Evolutionary conservation across 495 filamentous ascomycete species (phyloP).

Genomic region (Penicillium arizonense): DNA sequence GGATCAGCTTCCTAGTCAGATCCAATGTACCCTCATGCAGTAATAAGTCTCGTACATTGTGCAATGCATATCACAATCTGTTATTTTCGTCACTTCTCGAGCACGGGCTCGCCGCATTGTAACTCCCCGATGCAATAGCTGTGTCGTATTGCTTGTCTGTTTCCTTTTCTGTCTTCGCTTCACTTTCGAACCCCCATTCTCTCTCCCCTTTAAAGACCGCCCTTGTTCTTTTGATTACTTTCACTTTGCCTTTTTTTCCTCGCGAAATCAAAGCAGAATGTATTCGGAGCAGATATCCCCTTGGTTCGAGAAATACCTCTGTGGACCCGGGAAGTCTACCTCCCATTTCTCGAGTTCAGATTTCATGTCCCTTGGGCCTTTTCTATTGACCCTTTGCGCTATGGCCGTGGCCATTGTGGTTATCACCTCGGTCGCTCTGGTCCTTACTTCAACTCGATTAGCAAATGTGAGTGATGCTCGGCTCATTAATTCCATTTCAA

Average conservation of each 20-base stretch:
- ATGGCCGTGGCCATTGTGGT: background rate
- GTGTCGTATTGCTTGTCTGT: background rate
- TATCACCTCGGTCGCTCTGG: slow-evolving; percentile 3
- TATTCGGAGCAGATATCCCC: too few relatives aligned
- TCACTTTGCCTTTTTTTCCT: too few relatives aligned
- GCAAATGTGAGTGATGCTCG: slow-evolving; percentile 15
- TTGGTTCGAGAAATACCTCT: too few relatives aligned
- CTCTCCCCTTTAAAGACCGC: too few relatives aligned
- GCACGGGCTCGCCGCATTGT: background rate
- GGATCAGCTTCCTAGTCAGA: background rate
- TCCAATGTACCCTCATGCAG: slow-evolving; percentile 3
- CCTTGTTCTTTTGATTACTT: too few relatives aligned
- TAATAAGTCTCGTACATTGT: slow-evolving; percentile 2
- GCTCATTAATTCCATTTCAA: too few relatives aligned
- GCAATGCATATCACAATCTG: slow-evolving; percentile 6
- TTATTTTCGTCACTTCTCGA: background rate
- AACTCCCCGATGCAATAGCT: too few relatives aligned
- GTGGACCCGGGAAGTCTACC: background rate
- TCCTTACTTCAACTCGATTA: slow-evolving; percentile 14
- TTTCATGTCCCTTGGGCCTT: too few relatives aligned
- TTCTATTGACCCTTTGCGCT: background rate
- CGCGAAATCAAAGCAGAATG: too few relatives aligned
- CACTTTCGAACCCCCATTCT: too few relatives aligned
- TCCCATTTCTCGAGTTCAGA: background rate
- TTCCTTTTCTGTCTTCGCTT: too few relatives aligned